A percentile compares a stretch with the other conserved stretches of the same genome.
Evolutionary conservation across 2,329 filamentous ascomycete species (phyloP).

Genomic region (Venturiaceae sp.): DNA sequence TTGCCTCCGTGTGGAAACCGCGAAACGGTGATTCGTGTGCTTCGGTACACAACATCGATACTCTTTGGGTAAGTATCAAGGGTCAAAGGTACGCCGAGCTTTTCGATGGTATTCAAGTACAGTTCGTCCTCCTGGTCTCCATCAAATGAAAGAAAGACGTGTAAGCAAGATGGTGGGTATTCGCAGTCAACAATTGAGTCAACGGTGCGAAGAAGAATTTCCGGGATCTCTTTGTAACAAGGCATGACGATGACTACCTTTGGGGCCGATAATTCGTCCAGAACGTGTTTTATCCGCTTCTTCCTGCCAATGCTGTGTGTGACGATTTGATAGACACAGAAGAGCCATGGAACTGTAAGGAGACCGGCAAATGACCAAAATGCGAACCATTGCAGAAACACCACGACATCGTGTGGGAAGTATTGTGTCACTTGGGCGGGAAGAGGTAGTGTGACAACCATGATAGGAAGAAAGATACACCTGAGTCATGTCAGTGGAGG

Average conservation of each 20-base stretch:
- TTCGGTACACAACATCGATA: constrained; percentile 80
- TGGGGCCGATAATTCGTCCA: constrained; percentile 78
- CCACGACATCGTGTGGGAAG: constrained; percentile 62
- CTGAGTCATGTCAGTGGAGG: constrained; percentile 35
- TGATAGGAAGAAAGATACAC: constrained; percentile 79
- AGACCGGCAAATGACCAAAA: constrained; percentile 88
- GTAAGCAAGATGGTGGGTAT: constrained; percentile 84
- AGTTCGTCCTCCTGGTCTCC: constrained; percentile 82
- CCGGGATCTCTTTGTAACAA: constrained; percentile 85
- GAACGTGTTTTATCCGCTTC: constrained; percentile 70
- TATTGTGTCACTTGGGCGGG: constrained; percentile 60
- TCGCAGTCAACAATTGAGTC: constrained; percentile 91
- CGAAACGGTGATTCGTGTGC: constrained; percentile 79
- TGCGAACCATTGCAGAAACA: constrained; percentile 81
- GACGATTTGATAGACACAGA: constrained; percentile 86
- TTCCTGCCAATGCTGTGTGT: constrained; percentile 76
- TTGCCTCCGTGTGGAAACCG: constrained; percentile 91
- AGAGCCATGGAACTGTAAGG: constrained; percentile 80
- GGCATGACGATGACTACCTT: constrained; percentile 97
- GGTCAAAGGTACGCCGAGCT: constrained; percentile 70
- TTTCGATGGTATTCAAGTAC: constrained; percentile 77
- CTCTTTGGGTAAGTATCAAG: constrained; percentile 75
- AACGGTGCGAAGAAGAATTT: constrained; percentile 73
- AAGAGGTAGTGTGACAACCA: constrained; percentile 85
- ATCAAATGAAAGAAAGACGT: constrained; percentile 93